Percentiles rank a stretch among this genome's conserved stretches.
Conservation (phyloP, 2,329 filamentous ascomycete genomes). For the Tothia fuscella region DNA sequence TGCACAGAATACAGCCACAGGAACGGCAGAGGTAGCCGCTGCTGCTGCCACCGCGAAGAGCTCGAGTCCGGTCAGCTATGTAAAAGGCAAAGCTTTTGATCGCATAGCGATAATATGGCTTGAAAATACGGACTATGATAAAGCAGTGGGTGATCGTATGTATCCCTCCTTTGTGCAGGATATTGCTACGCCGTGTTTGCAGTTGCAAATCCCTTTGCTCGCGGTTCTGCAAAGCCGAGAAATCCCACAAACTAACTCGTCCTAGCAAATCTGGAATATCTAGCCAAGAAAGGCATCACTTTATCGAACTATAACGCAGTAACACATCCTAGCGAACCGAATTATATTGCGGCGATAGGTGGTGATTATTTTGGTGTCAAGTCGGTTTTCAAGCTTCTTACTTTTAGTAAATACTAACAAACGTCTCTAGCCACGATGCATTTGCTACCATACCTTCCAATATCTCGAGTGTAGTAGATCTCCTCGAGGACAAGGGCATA, state of each 20-base stretch:
- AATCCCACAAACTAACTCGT: no score
- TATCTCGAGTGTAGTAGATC: conserved; percentile 28
- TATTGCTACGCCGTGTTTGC: no score
- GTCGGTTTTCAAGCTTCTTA: neutral
- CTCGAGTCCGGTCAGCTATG: conserved; percentile 47
- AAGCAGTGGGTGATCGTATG: conserved; percentile 49
- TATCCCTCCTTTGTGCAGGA: no score
- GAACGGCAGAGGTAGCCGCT: conserved; percentile 37
- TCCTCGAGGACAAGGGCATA: conserved; percentile 30
- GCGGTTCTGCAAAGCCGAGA: no score
- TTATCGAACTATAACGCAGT: conserved; percentile 44
- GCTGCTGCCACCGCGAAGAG: conserved; percentile 51
- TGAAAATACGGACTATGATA: conserved; percentile 61
- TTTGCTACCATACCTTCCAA: conserved; percentile 38
- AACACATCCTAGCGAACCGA: conserved; percentile 64
- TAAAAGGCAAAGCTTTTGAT: conserved; percentile 61
- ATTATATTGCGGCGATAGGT: conserved; percentile 59
- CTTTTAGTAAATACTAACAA: conserved; percentile 9
- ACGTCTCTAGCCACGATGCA: conserved; percentile 53
- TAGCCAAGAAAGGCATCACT: conserved; percentile 50
- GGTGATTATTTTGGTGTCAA: conserved; percentile 62
- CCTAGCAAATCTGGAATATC: conserved; percentile 24
- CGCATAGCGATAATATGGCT: conserved; percentile 64
- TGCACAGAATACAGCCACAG: conserved; percentile 37
- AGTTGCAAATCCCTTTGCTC: no score